Evolutionary conservation across 371 early-diverging fungal genomes (phyloP).

Genomic region (Rozella allomycis): DNA sequence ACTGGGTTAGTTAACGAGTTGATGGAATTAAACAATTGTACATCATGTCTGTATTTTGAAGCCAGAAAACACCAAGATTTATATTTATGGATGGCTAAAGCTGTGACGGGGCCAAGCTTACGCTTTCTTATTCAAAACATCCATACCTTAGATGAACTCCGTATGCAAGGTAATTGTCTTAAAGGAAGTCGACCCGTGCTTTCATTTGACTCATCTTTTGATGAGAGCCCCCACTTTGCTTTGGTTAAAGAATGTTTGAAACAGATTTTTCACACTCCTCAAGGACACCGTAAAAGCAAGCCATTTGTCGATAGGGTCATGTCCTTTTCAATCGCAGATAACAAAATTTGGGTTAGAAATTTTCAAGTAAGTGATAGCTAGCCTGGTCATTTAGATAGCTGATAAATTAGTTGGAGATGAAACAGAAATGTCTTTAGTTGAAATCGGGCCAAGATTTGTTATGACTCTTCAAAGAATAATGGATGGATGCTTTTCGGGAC

Average conservation of each 20-base stretch:
- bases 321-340: slow-evolving; percentile 66
- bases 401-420: slow-evolving; percentile 20
- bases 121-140: slow-evolving; percentile 88
- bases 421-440: slow-evolving; percentile 55
- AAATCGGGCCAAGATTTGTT: slow-evolving; percentile 94
- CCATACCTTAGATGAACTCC: slow-evolving; percentile 93
- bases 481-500: slow-evolving; percentile 79
- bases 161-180: slow-evolving; percentile 89
- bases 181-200: slow-evolving; percentile 87
- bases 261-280: slow-evolving; percentile 66
- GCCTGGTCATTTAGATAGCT: slow-evolving; percentile 6
- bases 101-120: slow-evolving; percentile 81
- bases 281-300: slow-evolving; percentile 63
- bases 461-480: slow-evolving; percentile 76
- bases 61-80: slow-evolving; percentile 71
- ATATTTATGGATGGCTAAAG: slow-evolving; percentile 83
- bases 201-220: slow-evolving; percentile 78
- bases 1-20: slow-evolving; percentile 77
- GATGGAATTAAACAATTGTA: slow-evolving; percentile 87
- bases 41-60: slow-evolving; percentile 87
- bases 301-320: slow-evolving; percentile 90
- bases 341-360: slow-evolving; percentile 84
- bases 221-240: slow-evolving; percentile 49
- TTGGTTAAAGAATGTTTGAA: slow-evolving; percentile 48
- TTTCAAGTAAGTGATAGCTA: slow-evolving; percentile 42